Percentiles rank a stretch among this genome's conserved stretches.
Conservation (phyloP, 768 basidiomycete genomes). For the Boletus tomentosulus region DNA sequence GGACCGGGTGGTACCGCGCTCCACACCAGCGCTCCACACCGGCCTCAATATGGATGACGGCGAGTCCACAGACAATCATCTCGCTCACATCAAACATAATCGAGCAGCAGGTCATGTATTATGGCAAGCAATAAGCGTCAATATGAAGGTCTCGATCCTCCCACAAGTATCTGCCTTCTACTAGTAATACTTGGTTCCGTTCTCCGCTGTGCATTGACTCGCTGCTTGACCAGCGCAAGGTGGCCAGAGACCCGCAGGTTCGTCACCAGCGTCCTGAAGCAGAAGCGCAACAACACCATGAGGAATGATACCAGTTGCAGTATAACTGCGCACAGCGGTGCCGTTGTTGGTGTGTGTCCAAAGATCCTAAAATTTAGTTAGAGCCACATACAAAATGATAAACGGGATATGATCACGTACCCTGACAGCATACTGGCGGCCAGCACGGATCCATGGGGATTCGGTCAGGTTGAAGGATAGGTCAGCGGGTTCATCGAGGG, state of each 20-base stretch:
- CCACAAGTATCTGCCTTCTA: not conserved
- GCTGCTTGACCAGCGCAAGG: conserved; percentile 44
- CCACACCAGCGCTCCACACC: too few relatives aligned
- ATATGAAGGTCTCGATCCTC: too few relatives aligned
- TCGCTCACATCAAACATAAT: too few relatives aligned
- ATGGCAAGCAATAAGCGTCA: too few relatives aligned
- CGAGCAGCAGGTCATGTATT: too few relatives aligned
- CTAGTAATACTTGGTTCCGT: conserved; percentile 40
- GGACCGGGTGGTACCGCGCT: too few relatives aligned
- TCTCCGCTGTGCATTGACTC: conserved; percentile 54
- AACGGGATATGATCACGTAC: conserved; percentile 32
- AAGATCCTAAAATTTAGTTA: conserved; percentile 46
- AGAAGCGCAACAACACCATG: conserved; percentile 67
- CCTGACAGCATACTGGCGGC: conserved; percentile 56
- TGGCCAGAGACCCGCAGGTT: conserved; percentile 55
- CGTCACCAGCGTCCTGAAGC: conserved; percentile 62
- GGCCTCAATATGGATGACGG: too few relatives aligned
- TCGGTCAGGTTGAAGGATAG: conserved; percentile 62
- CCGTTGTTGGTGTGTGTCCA: conserved; percentile 71
- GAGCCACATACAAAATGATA: too few relatives aligned
- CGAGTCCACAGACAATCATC: too few relatives aligned
- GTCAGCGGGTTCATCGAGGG: conserved; percentile 47
- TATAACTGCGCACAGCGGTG: conserved; percentile 55
- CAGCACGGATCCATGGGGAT: conserved; percentile 67
- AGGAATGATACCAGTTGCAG: conserved; percentile 43